Conservation (phyloP, 2,329 filamentous ascomycete species). For the Aspergillus niger region DNA sequence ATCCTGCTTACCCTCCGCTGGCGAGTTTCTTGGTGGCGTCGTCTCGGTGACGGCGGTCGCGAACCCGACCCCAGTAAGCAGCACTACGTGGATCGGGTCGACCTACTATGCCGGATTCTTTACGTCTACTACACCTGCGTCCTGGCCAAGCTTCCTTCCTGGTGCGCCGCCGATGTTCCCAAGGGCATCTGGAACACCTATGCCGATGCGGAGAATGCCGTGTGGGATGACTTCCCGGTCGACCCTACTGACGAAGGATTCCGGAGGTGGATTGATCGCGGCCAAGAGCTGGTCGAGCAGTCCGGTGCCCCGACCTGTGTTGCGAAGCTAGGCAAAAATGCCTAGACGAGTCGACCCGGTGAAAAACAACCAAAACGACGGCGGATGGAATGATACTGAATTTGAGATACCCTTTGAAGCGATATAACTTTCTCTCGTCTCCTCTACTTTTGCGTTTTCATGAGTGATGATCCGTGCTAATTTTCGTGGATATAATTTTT, state of each 20-base stretch:
- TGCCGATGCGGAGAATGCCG: conserved; percentile 41
- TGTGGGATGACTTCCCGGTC: conserved; percentile 49
- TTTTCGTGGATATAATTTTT: neutral
- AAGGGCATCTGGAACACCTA: conserved; percentile 46
- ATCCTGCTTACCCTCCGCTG: conserved; percentile 48
- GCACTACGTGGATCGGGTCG: conserved; percentile 44
- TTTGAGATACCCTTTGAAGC: conserved; percentile 40
- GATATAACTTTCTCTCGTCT: conserved; percentile 16
- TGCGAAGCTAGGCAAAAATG: conserved; percentile 25
- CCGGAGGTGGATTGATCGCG: conserved; percentile 43
- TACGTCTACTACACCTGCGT: conserved; percentile 52
- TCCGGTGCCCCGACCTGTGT: conserved; percentile 40
- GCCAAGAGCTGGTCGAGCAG: conserved; percentile 42
- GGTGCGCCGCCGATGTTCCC: conserved; percentile 38
- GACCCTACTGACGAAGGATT: conserved; percentile 44
- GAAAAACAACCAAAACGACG: conserved; percentile 12
- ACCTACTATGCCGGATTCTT: conserved; percentile 46
- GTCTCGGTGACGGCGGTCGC: conserved; percentile 42
- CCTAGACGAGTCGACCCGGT: neutral
- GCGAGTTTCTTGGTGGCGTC: conserved; percentile 50
- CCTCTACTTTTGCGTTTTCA: conserved; percentile 12
- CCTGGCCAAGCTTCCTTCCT: conserved; percentile 44
- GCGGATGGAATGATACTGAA: conserved; percentile 32
- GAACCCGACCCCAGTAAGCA: conserved; percentile 40
- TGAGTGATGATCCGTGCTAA: conserved; percentile 16